Evolutionary conservation across 2,329 filamentous ascomycete genomes (phyloP).

Genomic region (Ophiostoma ips): DNA sequence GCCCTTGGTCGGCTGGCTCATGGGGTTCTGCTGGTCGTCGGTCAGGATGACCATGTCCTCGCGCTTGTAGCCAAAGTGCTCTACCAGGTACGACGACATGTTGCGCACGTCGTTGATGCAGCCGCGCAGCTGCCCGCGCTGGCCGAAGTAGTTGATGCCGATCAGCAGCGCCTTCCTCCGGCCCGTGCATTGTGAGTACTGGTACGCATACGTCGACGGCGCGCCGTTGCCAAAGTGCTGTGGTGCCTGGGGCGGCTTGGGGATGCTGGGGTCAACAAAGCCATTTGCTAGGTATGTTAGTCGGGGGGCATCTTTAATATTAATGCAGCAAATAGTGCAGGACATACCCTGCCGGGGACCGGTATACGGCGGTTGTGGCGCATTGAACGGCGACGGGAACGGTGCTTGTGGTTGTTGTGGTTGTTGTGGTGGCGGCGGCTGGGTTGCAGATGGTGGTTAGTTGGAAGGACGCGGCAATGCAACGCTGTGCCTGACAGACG

Average conservation of each 20-base stretch:
- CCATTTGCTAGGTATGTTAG: conserved; percentile 5
- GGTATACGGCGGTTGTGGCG: not conserved
- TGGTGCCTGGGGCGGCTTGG: conserved; percentile 9
- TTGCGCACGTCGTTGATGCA: conserved; percentile 98
- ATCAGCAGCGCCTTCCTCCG: conserved; percentile 79
- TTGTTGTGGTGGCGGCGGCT: not conserved
- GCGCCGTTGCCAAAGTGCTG: conserved; percentile 50
- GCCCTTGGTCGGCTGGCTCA: conserved; percentile 92
- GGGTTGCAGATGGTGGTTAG: no score
- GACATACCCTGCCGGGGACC: conserved; percentile 5
- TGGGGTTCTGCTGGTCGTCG: conserved; percentile 91
- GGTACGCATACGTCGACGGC: conserved; percentile 66
- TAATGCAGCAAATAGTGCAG: not conserved
- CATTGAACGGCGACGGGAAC: not conserved
- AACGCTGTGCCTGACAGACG: not conserved
- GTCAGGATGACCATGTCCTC: conserved; percentile 97
- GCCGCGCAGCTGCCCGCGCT: conserved; percentile 76
- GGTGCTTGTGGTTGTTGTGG: conserved; percentile 1
- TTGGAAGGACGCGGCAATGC: not conserved
- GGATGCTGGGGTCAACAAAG: conserved; percentile 4
- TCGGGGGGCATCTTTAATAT: no score
- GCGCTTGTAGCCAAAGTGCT: conserved; percentile 80
- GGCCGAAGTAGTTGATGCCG: conserved; percentile 92
- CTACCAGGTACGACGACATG: conserved; percentile 81
- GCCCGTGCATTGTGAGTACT: conserved; percentile 85